Base-by-base conservation (phyloP, 2,329 filamentous ascomycete genomes). In the Ambrosiella beaveri region DNA sequence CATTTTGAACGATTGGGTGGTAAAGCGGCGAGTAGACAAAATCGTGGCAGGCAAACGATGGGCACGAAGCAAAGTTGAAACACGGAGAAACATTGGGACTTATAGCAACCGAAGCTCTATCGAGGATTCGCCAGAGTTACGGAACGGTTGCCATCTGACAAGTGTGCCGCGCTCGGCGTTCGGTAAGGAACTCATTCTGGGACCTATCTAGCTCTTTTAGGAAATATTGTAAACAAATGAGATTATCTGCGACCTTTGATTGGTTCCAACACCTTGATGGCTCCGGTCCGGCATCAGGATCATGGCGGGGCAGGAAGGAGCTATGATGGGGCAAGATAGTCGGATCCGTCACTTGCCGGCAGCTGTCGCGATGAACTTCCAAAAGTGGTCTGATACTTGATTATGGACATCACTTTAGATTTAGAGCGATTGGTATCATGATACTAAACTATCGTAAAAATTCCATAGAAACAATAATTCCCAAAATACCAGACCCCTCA, bases 261-360 rank as follows among this genome's bases (percentile, higher is more conserved):
- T 54, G 52, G 52, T 41, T 9, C 17, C 17, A 6, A 40, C 0
- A 27, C 19, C 13, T 19, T n/a, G 39, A 15, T 41, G 45, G 56
- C 59, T 60, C 59, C 59, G 59, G 49, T 57, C 55, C 58, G 54
- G 58, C 52, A 37, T 8, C 36, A 39, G 55, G 38, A 19, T 38
- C 40, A 17, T 44, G 51, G 59, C 55, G 59, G 59, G 59, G 59
- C 44, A 19, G 37, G 15, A 57, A 47, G 53, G 44, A 41, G 52
- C 41, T 59, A 54, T 45, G 38, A 51, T 55, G 55, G 58, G 58
- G 58, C 50, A 17, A 41, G 11, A 41, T 12, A n/a, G 7, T 11
- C 40, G 11, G 40, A 11, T 15, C 2, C 19, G 44, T 8, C 44
- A 47, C 44, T 47, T 47, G 44, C 13, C 19, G n/a, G 11, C 44